Percentiles rank a stretch among this genome's conserved stretches.
These are phyloP conservation scores for Emiliania huxleyi DNA, from an alignment of 78 protist species.

Conservation along the genomic window DNA sequence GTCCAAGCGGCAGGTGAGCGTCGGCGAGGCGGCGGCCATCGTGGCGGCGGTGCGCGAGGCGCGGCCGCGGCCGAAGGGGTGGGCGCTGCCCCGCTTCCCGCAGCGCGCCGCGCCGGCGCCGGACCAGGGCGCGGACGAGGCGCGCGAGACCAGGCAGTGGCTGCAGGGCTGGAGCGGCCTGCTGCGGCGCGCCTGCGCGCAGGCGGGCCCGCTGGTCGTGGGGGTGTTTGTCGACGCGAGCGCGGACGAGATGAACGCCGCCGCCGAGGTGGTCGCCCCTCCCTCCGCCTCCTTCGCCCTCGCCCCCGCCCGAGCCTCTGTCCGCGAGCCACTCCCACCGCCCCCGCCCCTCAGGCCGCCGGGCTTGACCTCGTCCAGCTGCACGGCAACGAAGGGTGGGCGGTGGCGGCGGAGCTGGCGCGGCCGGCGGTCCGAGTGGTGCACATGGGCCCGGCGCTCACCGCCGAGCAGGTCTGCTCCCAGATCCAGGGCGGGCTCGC, in stretches of 20 bases:
- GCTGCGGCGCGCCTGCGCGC: not conserved
- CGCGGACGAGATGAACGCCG: not conserved
- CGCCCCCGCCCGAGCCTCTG: too few relatives aligned
- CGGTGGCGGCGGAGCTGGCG: not conserved
- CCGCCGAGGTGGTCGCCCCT: not conserved
- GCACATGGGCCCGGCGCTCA: not conserved
- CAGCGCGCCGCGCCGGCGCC: not conserved
- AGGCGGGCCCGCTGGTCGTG: constrained; percentile 40
- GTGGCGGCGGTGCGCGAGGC: not conserved
- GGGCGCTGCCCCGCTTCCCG: not conserved
- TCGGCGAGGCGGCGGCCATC: not conserved
- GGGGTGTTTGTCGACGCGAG: constrained; percentile 52
- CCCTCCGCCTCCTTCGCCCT: too few relatives aligned
- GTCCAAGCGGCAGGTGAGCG: constrained; percentile 34
- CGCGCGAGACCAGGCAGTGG: not conserved
- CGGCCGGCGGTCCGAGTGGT: constrained; percentile 10
- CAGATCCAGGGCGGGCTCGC: not conserved
- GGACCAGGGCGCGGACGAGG: not conserved
- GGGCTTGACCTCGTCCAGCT: constrained; percentile 30
- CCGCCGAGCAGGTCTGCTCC: not conserved
- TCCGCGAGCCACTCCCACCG: too few relatives aligned
- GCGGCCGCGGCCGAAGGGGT: too few relatives aligned
- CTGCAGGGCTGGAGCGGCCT: not conserved
- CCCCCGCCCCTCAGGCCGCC: too few relatives aligned
- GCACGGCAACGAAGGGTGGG: constrained; percentile 21